Evolutionary conservation across 1,284 basidiomycete species (phyloP), one percentile per base, ranked within the genome.

Genomic region (Pseudozyma hubeiensis): DNA sequence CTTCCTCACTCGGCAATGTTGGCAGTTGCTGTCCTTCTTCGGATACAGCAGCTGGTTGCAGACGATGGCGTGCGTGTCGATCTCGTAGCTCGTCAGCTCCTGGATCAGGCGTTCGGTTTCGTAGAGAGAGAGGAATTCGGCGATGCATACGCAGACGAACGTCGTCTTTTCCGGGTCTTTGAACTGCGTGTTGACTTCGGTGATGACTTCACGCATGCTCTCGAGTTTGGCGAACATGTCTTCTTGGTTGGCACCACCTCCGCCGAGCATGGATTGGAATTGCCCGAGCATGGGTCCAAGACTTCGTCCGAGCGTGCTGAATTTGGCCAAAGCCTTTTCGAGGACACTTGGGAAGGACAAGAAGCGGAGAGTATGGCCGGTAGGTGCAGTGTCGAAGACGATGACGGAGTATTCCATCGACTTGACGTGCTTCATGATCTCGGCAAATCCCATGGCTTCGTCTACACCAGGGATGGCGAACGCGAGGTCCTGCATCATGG

Each of bases 401-500:
- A 99, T 98, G 61, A 97, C 93, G 24, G 93, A 95, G 87, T 97
- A 99, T 86, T 98, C 91, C 96, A 99, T 98, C n/a, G 93, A 97
- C 86, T 99, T 98, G 86, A 99, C 97, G 85, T 98, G 95, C 89
- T 99, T 99, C 97, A 99, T 99, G 86, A 99, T 97, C 86, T 99
- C 96, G 0, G 96, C 97, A 80, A 99, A 99, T 64, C 94, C 96
- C 96, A 99, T 99, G 4, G 96, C 96, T 86, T 99, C 96, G 83
- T 99, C 96, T 1, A 99, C 96, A 86, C 96, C 96, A 0, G 96
- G 96, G 67, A 99, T 99, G 1, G 97, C 95, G 82, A 99, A 99
- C 0, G 96, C 97, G 41, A 99, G 88, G 86, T 99, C 96, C 85
- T 99, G 96, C 94, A 99, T 97, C 93, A 99, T 98, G 72, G 92